Evolutionary conservation across 2,329 filamentous ascomycete genomes (phyloP).

Genomic region (Trichoderma brevicompactum): DNA sequence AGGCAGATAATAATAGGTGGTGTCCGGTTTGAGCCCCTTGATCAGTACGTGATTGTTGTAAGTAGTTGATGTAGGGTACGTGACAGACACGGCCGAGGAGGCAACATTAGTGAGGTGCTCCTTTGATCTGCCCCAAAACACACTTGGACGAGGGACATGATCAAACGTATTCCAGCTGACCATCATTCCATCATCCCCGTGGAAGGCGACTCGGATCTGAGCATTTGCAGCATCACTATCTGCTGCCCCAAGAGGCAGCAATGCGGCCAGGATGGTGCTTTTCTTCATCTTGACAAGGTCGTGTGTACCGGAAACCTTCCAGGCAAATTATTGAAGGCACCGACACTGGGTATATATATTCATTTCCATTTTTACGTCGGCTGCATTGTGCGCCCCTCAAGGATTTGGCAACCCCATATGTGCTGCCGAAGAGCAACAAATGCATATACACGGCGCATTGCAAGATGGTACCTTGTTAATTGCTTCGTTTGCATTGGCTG

Average conservation of each 20-base stretch:
- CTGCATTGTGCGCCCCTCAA: neutral
- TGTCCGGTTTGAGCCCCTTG: conserved; percentile 16
- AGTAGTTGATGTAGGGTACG: conserved; percentile 23
- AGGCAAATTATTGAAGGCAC: neutral
- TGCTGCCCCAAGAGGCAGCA: conserved; percentile 13
- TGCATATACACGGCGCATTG: neutral
- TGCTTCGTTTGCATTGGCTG: conserved; percentile 5
- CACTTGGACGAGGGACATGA: conserved; percentile 8
- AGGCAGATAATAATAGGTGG: conserved; percentile 23
- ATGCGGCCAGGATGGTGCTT: neutral
- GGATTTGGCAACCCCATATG: too few species aligned
- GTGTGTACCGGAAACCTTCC: neutral
- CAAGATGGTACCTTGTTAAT: neutral
- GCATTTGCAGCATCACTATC: conserved; percentile 16
- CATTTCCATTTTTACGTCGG: neutral
- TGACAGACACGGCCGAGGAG: conserved; percentile 19
- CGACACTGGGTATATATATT: neutral
- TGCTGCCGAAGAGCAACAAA: neutral
- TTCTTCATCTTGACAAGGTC: conserved; percentile 15
- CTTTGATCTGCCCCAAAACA: conserved; percentile 15
- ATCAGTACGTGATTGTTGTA: conserved; percentile 26
- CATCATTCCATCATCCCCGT: conserved; percentile 21
- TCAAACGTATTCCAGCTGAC: conserved; percentile 26
- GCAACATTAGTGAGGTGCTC: conserved; percentile 15
- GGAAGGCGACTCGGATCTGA: conserved; percentile 19